Evolutionary conservation across 208 protist genomes (phyloP), one percentile per base, ranked within the genome.

Genomic region (Leishmania arabica): DNA sequence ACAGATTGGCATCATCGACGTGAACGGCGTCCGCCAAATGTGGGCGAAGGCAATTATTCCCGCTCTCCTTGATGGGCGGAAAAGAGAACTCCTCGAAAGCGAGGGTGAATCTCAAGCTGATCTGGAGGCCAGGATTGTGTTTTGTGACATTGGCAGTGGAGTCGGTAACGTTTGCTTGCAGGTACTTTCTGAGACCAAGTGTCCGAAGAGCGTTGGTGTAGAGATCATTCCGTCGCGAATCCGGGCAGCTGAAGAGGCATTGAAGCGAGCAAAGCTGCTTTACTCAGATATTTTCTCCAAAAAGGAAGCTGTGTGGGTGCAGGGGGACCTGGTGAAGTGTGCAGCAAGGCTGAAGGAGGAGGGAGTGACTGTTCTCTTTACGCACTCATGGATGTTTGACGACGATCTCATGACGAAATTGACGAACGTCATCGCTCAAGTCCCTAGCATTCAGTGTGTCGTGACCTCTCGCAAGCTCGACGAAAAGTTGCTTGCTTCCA

Each of bases 121-220:
- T 49, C 31, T 95, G 17, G 91, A 97, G 74, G 75, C 87, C 8
- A 75, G 86, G 1, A 77, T 89, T 37, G 92, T 95, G 15, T 97
- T 97, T 69, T 97, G 93, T 71, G 93, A 97, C 60, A 93, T 97
- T 66, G 93, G 93, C n/a, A 95, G 93, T 77, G 91, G 91, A 13
- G 90, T 95, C 4, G 93, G 93, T 75, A 95, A 95, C 77, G 87
- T 95, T 2, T 97, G 93, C 70, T 81, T 97, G 40, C 93, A 97
- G 71, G 78, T 97, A 64, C 89, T 97, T 64, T 89, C 88, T 21
- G 92, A 97, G 71, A 95, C 93, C 13, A 85, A 82, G 19, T 97
- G 92, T 78, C 80, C 69, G 34, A 93, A 91, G 71, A 88, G 85
- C 58, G 87, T 97, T n/a, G 93, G 92, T 15, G 86, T 95, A 54